phyloP scores from a whole-genome alignment of 1,139 yeast species.

The Lodderomyces margitis region DNA sequence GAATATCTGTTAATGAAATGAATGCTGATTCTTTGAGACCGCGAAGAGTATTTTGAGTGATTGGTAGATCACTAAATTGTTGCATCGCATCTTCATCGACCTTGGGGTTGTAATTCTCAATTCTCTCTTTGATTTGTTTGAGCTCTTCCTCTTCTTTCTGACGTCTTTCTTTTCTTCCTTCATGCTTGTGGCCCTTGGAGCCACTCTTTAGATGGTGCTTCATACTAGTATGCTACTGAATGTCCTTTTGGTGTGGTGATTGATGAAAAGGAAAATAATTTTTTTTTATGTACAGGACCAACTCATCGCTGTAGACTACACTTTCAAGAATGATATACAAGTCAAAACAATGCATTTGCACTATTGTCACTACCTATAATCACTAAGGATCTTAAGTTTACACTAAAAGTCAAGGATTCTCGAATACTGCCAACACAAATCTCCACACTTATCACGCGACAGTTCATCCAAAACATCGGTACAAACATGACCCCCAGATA shows the following conservation, averaged over 20 bases:
- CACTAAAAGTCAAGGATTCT: slow-evolving; percentile 26
- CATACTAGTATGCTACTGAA: too few relatives aligned
- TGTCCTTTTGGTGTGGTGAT: too few relatives aligned
- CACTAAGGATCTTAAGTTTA: too few relatives aligned
- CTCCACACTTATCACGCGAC: slow-evolving; percentile 36
- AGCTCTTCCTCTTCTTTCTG: slow-evolving; percentile 46
- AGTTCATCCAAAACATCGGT: slow-evolving; percentile 29
- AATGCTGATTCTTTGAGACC: slow-evolving; percentile 77
- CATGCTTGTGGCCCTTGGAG: slow-evolving; percentile 16
- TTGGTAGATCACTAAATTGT: slow-evolving; percentile 69
- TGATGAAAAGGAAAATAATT: too few relatives aligned
- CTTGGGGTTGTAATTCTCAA: slow-evolving; percentile 50
- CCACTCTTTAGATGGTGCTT: slow-evolving; percentile 15
- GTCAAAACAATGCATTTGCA: too few relatives aligned
- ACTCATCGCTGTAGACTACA: too few relatives aligned
- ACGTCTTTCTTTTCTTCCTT: slow-evolving; percentile 24
- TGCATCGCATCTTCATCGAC: slow-evolving; percentile 27
- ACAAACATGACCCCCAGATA: slow-evolving; percentile 42
- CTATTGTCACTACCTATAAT: too few relatives aligned
- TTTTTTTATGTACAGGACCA: too few relatives aligned
- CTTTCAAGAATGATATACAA: too few relatives aligned
- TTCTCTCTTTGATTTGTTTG: slow-evolving; percentile 41
- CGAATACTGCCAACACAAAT: slow-evolving; percentile 47
- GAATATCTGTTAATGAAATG: slow-evolving; percentile 81
- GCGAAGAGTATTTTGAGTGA: slow-evolving; percentile 59